Base-by-base conservation (phyloP, 2,329 filamentous ascomycete species). In the Fusarium napiforme region DNA sequence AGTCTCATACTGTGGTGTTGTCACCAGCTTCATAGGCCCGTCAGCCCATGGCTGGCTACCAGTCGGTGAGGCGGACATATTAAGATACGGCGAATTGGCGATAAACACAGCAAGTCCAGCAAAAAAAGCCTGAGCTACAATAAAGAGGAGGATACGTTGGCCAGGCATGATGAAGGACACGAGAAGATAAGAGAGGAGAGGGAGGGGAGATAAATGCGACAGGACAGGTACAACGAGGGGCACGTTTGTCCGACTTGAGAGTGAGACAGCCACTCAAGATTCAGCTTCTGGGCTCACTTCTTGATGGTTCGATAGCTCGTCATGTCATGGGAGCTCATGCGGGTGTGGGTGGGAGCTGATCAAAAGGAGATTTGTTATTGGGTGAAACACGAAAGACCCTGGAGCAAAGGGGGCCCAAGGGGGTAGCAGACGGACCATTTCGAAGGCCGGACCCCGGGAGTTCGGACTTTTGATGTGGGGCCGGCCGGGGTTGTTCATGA, bases 1-100 rank as follows among this genome's bases (percentile, higher is more conserved):
- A 7, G 86, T 87, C 75, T 84, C 82, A 71, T 83, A 87, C 67
- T 87, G 85, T 23, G 88, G 88, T 61, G 88, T 90, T 7, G 82
- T 80, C 49, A 90, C 83, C 64, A 90, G 82, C 77, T 83, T 83
- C 79, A 90, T 85, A 39, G 88, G 88, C 40, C 82, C 79, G 75
- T 90, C 87, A 5, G 88, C 88, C 88, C 88, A 90, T 36, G 65
- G 69, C 60, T 76, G 52, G 26, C 23, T 76, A 32, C 23, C 26
- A n/a, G 72, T 78, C 28, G 78, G 81, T 32, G 77, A 72, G 58
- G 59, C 63, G n/a, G 76, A 76, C 62, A 77, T 75, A 72, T 84
- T 81, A 64, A 79, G 75, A 75, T 76, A 80, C 2, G 83, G 83
- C 21, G 82, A 83, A 64, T 81, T 75, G 40, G 78, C 80, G 32